A percentile compares a stretch with the other conserved stretches of the same genome.
These are phyloP conservation scores for Thelonectria olida DNA, from an alignment of 2,329 filamentous ascomycete species.

Conservation along the genomic window DNA sequence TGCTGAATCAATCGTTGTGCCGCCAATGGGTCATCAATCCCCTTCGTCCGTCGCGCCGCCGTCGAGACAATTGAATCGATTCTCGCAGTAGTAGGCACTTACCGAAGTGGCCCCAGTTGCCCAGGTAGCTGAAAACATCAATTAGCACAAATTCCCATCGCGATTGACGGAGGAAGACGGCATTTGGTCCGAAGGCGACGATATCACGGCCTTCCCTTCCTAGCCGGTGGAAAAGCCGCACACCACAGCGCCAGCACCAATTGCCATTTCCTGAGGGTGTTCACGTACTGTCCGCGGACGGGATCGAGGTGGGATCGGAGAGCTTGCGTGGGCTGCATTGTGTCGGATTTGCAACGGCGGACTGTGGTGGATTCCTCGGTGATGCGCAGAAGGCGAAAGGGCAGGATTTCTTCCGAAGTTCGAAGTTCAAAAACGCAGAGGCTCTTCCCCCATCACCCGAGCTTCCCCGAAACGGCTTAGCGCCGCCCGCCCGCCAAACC, in stretches of 20 bases:
- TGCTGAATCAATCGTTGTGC: conserved; percentile 29
- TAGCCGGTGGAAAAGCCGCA: conserved; percentile 46
- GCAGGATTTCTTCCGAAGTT: conserved; percentile 39
- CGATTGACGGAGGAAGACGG: conserved; percentile 22
- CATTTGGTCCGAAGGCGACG: conserved; percentile 15
- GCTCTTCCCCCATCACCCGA: conserved; percentile 42
- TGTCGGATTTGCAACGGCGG: conserved; percentile 38
- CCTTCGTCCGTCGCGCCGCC: conserved; percentile 34
- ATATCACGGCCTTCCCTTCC: conserved; percentile 14
- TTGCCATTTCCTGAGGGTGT: conserved; percentile 21
- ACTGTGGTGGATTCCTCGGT: conserved; percentile 37
- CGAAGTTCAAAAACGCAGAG: conserved; percentile 38
- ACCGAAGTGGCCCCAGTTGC: conserved; percentile 80
- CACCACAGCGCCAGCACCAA: conserved; percentile 27
- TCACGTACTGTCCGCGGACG: conserved; percentile 50
- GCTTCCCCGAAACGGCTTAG: conserved; percentile 49
- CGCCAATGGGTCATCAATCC: conserved; percentile 27
- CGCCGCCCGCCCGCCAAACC: conserved; percentile 17
- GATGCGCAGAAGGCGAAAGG: conserved; percentile 39
- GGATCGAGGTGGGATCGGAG: conserved; percentile 46
- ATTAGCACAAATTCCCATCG: conserved; percentile 36
- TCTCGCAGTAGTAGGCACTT: conserved; percentile 52
- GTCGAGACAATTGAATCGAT: conserved; percentile 32
- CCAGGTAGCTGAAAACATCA: conserved; percentile 68
- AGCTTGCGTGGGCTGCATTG: conserved; percentile 54